Evolutionary conservation across 305 asterid genomes (phyloP).

Genomic region (Fraxinus platypoda): DNA sequence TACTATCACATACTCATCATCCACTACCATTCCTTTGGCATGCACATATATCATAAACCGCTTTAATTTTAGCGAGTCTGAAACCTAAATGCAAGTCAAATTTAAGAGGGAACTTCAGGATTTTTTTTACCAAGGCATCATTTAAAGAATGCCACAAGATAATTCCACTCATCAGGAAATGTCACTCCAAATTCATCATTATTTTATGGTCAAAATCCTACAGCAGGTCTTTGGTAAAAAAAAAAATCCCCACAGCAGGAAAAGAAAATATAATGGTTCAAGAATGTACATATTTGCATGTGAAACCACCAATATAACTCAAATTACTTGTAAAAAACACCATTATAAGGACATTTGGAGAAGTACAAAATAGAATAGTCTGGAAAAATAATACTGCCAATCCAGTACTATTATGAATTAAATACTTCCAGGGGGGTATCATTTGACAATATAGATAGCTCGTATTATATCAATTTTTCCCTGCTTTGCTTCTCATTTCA

Average conservation of each 20-base stretch:
- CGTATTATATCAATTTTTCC: neutral
- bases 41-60: slow-evolving; percentile 96
- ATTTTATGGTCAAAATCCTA: neutral
- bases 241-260: neutral
- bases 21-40: slow-evolving; percentile 95
- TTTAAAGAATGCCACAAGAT: neutral
- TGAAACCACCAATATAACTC: neutral
- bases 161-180: neutral
- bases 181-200: neutral
- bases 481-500: neutral
- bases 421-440: neutral
- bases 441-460: neutral
- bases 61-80: slow-evolving; percentile 64
- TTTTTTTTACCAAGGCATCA: neutral
- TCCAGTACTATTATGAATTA: neutral
- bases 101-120: slow-evolving; percentile 1
- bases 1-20: slow-evolving; percentile 80
- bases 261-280: neutral
- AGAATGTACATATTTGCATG: neutral
- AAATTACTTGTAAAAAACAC: neutral
- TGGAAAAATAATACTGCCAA: neutral
- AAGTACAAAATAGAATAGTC: neutral
- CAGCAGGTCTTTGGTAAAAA: neutral
- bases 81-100: slow-evolving; percentile 46
- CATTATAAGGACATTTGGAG: neutral